Evolutionary conservation across 1,139 yeast species (phyloP).

Genomic region (Scheffersomyces segobiensis): DNA sequence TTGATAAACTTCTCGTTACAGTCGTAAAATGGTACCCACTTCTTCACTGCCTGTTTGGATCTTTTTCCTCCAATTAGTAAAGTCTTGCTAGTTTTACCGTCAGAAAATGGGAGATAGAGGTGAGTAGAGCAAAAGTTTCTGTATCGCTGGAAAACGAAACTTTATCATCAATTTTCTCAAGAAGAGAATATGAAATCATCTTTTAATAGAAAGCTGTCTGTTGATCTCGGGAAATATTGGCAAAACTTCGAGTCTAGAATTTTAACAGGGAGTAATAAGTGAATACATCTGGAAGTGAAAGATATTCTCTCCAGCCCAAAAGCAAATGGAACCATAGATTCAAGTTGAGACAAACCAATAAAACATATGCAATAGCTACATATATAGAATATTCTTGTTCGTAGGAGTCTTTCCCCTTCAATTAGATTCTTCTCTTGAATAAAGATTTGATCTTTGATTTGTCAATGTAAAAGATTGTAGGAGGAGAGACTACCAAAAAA

Average conservation of each 20-base stretch:
- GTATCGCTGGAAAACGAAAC: not conserved
- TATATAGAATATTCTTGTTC: not conserved
- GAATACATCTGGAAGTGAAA: not conserved
- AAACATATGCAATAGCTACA: not conserved
- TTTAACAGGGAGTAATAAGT: not conserved
- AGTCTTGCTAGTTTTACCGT: not conserved
- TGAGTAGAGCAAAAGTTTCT: slow-evolving; percentile 7
- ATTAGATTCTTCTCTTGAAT: not conserved
- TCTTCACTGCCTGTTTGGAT: slow-evolving; percentile 12
- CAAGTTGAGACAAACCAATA: not conserved
- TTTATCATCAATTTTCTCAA: not conserved
- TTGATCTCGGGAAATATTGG: not conserved
- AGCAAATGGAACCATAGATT: not conserved
- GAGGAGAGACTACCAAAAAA: not conserved
- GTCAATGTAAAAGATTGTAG: not conserved
- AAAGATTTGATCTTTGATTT: not conserved
- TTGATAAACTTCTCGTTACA: not conserved
- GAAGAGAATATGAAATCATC: not conserved
- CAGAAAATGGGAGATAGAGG: slow-evolving; percentile 11
- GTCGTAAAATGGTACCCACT: slow-evolving; percentile 16
- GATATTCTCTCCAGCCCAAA: not conserved
- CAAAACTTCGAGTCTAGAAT: not conserved
- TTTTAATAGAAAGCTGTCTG: not conserved
- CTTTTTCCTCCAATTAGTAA: not conserved
- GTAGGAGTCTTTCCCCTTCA: not conserved